Percentiles rank a stretch among this genome's conserved stretches.
phyloP scores from a whole-genome alignment of 73 alveolate genomes.

The Symbiodinium pilosum region DNA sequence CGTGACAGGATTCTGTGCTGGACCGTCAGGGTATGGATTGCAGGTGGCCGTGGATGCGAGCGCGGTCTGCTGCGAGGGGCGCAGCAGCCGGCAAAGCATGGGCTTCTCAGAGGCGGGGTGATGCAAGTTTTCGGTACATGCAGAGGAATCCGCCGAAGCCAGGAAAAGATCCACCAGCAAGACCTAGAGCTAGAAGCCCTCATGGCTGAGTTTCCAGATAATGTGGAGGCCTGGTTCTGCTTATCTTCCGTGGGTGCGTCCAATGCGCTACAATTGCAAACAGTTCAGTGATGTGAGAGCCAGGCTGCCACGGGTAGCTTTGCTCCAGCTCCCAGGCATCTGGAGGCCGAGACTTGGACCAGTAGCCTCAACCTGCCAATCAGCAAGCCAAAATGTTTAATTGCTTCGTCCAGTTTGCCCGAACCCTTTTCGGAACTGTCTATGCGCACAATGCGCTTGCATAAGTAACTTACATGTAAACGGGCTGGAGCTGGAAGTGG shows the following conservation, averaged over 20 bases:
- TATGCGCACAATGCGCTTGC: no score
- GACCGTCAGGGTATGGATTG: neutral
- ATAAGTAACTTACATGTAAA: no score
- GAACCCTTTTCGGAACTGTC: no score
- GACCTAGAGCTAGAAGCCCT: neutral
- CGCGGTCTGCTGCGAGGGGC: neutral
- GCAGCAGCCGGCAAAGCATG: constrained; percentile 13
- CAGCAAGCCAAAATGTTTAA: no score
- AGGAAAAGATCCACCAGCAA: neutral
- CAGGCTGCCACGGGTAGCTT: constrained; percentile 3
- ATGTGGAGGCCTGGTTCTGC: neutral
- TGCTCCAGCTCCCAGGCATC: neutral
- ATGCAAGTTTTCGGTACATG: no score
- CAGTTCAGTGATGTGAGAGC: no score
- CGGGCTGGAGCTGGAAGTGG: no score
- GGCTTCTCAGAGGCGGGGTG: constrained; percentile 3
- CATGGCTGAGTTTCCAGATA: neutral
- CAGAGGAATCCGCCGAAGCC: no score
- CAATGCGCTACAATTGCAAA: no score
- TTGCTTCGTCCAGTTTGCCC: no score
- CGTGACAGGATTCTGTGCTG: neutral
- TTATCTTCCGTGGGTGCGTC: neutral
- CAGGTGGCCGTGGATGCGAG: neutral
- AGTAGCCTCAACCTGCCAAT: no score
- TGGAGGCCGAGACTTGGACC: neutral